phyloP scores from a whole-genome alignment of 2,329 filamentous ascomycete species.

The Graphilbum fragrans region DNA sequence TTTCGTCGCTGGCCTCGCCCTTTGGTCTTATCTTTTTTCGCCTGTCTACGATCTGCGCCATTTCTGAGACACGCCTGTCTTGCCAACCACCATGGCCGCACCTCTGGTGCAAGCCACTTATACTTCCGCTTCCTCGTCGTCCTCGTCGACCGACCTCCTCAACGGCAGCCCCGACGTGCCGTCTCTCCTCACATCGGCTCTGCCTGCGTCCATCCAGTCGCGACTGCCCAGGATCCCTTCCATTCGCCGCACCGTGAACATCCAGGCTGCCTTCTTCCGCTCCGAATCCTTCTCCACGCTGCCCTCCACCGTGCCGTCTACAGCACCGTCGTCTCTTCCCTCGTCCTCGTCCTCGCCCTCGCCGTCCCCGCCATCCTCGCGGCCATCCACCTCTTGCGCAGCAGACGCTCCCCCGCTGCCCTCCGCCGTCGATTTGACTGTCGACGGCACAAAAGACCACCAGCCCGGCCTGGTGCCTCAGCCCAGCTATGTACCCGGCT shows the following conservation, averaged over 20 bases:
- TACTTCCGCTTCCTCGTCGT: too few species aligned
- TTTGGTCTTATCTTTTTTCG: background rate
- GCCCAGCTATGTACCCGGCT: too few species aligned
- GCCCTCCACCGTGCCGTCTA: background rate
- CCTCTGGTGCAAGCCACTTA: too few species aligned
- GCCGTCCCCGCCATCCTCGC: slow-evolving; percentile 4
- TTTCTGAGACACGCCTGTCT: too few species aligned
- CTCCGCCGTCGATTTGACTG: background rate
- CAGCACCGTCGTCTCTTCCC: background rate
- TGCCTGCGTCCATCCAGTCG: slow-evolving; percentile 14
- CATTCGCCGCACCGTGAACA: slow-evolving; percentile 7
- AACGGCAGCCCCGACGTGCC: slow-evolving; percentile 3
- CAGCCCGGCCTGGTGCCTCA: too few species aligned
- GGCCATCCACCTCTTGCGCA: slow-evolving; percentile 4
- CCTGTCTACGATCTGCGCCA: too few species aligned
- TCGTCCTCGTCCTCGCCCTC: background rate
- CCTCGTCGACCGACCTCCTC: background rate
- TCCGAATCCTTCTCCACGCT: slow-evolving; percentile 2
- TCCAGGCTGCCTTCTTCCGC: slow-evolving; percentile 5
- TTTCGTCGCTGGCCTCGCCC: background rate
- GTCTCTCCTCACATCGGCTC: slow-evolving; percentile 10
- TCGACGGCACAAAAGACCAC: background rate
- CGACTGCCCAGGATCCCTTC: slow-evolving; percentile 10
- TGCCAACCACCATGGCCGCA: too few species aligned
- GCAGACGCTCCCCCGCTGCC: too few species aligned